Conservation (phyloP, 805 yeast genomes). For the Candida schatavii region DNA sequence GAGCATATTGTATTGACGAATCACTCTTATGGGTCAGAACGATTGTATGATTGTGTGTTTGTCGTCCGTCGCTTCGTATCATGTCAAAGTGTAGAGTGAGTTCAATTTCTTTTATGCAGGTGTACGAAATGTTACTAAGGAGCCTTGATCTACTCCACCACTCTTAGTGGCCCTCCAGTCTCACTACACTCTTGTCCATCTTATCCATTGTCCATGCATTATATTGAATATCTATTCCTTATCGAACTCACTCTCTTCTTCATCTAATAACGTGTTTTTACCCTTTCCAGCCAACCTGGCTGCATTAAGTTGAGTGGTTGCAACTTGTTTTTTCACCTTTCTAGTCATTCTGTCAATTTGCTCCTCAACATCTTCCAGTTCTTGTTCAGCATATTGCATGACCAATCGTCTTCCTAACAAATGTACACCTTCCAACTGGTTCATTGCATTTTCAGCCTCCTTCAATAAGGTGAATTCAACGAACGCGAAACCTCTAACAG, state of each 20-base stretch:
- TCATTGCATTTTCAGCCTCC: constrained; percentile 94
- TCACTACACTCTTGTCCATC: not conserved
- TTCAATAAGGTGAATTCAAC: constrained; percentile 82
- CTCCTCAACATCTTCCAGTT: constrained; percentile 78
- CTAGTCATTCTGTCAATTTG: constrained; percentile 89
- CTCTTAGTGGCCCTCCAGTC: not conserved
- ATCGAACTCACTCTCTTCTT: constrained; percentile 34
- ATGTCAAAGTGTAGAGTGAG: no score
- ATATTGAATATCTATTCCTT: not conserved
- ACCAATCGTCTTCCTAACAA: constrained; percentile 92
- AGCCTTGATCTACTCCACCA: no score
- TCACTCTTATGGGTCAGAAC: no score
- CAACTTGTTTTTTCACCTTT: constrained; percentile 79
- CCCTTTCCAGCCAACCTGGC: constrained; percentile 69
- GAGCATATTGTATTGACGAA: no score
- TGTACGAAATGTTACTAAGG: no score
- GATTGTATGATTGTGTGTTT: no score
- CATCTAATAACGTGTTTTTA: constrained; percentile 64
- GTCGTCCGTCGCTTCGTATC: no score
- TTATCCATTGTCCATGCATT: constrained; percentile 1
- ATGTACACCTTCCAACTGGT: constrained; percentile 92
- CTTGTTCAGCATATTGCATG: constrained; percentile 87
- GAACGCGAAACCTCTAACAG: constrained; percentile 97
- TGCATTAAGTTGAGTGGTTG: constrained; percentile 71
- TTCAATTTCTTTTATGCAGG: no score